Conservation (phyloP, 2,329 filamentous ascomycete species). For the Gyromitra esculenta region DNA sequence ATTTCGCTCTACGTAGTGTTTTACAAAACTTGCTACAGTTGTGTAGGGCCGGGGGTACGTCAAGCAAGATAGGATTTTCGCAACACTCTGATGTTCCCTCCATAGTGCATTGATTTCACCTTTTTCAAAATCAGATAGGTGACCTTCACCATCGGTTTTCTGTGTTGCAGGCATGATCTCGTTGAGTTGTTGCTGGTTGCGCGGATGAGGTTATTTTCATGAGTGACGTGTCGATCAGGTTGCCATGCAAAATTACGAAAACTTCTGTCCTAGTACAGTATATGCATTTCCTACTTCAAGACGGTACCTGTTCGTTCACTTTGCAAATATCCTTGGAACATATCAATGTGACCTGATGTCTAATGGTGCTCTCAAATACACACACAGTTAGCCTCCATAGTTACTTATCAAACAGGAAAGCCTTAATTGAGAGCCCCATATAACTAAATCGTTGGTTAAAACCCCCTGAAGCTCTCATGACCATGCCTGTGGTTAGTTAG, state of each 20-base stretch:
- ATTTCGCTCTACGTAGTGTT: neutral
- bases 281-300: too few relatives aligned
- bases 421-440: too few relatives aligned
- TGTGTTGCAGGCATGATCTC: constrained; percentile 5
- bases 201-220: neutral
- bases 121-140: constrained; percentile 17
- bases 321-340: too few relatives aligned
- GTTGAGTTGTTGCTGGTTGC: neutral
- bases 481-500: too few relatives aligned
- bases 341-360: too few relatives aligned
- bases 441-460: too few relatives aligned
- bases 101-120: constrained; percentile 18
- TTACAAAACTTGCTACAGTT: constrained; percentile 3
- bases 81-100: neutral
- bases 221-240: neutral
- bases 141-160: neutral
- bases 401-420: too few relatives aligned
- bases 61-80: neutral
- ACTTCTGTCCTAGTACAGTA: constrained; percentile 3
- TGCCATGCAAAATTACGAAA: neutral
- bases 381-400: too few relatives aligned
- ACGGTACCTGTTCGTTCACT: too few relatives aligned
- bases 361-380: too few relatives aligned
- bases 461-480: too few relatives aligned
- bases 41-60: neutral